A percentile compares a stretch with the other conserved stretches of the same genome.
These are phyloP conservation scores for Mucor irregularis DNA, from an alignment of 371 early-diverging fungal species.

Conservation along the genomic window DNA sequence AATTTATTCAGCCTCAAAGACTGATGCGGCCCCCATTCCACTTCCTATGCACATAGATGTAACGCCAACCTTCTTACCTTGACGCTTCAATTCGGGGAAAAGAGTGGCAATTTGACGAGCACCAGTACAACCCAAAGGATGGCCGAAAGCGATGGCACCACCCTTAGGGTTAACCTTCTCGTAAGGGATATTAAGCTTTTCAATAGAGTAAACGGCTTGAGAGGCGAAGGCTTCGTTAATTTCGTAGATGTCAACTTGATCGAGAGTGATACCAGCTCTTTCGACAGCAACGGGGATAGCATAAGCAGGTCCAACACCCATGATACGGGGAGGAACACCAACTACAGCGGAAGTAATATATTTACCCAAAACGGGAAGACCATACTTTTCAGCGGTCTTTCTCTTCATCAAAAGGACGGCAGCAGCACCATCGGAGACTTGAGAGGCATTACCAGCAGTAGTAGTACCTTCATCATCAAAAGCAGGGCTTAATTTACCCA, in stretches of 20 bases:
- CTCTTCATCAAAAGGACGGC: constrained; percentile 96
- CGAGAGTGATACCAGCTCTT: constrained; percentile 76
- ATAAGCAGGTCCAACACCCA: constrained; percentile 96
- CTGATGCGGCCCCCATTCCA: constrained; percentile 96
- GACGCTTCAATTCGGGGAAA: constrained; percentile 90
- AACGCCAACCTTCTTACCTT: constrained; percentile 84
- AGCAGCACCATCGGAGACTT: constrained; percentile 98
- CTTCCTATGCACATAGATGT: constrained; percentile 96
- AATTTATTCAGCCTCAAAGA: constrained; percentile 83
- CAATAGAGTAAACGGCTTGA: constrained; percentile 91
- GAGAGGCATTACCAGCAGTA: constrained; percentile 98
- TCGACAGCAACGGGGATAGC: constrained; percentile 92
- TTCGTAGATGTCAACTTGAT: constrained; percentile 81
- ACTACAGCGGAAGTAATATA: constrained; percentile 88
- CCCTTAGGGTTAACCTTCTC: constrained; percentile 98
- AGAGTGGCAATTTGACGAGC: constrained; percentile 96
- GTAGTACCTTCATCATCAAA: constrained; percentile 87
- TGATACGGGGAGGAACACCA: constrained; percentile 91
- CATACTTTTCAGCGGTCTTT: constrained; percentile 85
- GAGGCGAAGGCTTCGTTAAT: constrained; percentile 99
- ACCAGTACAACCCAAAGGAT: constrained; percentile 88
- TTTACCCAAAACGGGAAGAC: constrained; percentile 86
- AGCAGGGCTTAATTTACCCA: constrained; percentile 89
- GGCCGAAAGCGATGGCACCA: constrained; percentile 82
- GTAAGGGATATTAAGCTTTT: constrained; percentile 81